These are phyloP conservation scores for Penicillium canariense DNA, from an alignment of 495 filamentous ascomycete genomes.

Conservation along the genomic window DNA sequence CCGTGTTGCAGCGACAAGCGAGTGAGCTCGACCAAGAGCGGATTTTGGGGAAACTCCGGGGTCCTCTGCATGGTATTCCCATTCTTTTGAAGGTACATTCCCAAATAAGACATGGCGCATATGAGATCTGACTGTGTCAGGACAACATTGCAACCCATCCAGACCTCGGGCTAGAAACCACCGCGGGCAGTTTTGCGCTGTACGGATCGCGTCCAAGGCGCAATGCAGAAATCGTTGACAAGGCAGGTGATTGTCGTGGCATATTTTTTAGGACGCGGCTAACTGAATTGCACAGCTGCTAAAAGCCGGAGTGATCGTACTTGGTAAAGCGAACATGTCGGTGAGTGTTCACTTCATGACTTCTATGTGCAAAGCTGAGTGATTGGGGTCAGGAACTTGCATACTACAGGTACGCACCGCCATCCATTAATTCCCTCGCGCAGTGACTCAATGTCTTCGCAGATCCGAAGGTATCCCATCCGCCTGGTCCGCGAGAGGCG, in stretches of 20 bases:
- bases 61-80: constrained; percentile 30
- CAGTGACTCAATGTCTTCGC: no score
- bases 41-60: constrained; percentile 14
- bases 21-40: constrained; percentile 25
- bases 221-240: constrained; percentile 30
- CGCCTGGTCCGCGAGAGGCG: no score
- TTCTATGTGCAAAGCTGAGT: no score
- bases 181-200: constrained; percentile 40
- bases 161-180: constrained; percentile 46
- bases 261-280: constrained; percentile 46
- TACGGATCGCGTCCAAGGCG: constrained; percentile 23
- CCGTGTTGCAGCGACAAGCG: constrained; percentile 29
- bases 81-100: constrained; percentile 23
- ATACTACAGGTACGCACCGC: no score
- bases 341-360: no score
- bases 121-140: constrained; percentile 14
- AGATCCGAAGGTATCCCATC: no score
- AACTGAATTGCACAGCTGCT: constrained; percentile 31
- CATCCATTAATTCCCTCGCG: no score
- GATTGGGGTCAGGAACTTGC: no score
- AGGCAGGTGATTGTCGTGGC: constrained; percentile 32
- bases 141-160: constrained; percentile 38
- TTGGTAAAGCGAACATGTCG: no score
- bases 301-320: neutral
- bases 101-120: neutral